Conservation (phyloP, 306 rosid species). For the Neltuma alba region DNA sequence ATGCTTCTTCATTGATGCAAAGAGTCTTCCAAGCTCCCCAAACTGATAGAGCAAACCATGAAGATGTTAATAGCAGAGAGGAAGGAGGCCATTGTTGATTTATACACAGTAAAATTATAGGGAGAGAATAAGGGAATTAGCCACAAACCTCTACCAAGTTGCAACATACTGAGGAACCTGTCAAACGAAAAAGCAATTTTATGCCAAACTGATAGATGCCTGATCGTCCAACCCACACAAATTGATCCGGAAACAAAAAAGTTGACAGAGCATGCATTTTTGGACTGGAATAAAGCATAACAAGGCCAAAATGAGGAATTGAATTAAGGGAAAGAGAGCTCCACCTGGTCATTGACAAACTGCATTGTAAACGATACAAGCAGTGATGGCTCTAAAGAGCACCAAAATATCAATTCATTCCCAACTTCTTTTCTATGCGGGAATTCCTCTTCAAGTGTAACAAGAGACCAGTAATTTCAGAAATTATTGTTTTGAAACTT, state of each 20-base stretch:
- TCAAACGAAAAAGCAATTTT: conserved; percentile 76
- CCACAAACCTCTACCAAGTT: conserved; percentile 81
- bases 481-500: no score
- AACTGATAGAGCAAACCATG: conserved; percentile 49
- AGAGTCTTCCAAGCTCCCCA: conserved; percentile 93
- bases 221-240: conserved; percentile 91
- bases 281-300: conserved; percentile 59
- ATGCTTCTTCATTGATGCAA: conserved; percentile 77
- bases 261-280: conserved; percentile 85
- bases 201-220: conserved; percentile 72
- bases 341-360: conserved; percentile 92
- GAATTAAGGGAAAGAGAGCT: conserved; percentile 76
- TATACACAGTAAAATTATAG: neutral
- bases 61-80: conserved; percentile 12
- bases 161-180: conserved; percentile 80
- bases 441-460: conserved; percentile 12
- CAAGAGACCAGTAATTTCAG: no score
- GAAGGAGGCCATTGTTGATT: neutral
- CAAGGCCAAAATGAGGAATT: conserved; percentile 23
- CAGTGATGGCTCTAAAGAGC: no score
- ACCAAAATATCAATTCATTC: conserved; percentile 20
- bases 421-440: neutral
- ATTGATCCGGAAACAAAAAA: conserved; percentile 94
- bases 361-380: no score
- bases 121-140: conserved; percentile 11